These are phyloP conservation scores for Kurtzmaniella natalensis DNA, from an alignment of 1,139 yeast species.

Conservation along the genomic window DNA sequence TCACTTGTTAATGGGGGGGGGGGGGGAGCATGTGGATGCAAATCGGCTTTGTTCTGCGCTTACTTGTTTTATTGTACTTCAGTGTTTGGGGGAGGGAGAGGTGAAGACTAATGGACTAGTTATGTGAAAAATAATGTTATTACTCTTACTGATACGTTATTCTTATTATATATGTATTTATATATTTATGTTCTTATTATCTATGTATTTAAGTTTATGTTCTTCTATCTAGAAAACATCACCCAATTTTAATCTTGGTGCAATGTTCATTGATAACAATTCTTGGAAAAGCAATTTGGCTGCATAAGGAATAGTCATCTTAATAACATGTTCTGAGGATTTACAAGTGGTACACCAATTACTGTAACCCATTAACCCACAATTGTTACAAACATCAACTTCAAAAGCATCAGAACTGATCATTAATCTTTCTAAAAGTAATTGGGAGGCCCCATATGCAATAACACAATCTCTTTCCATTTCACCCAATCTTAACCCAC, in stretches of 20 bases:
- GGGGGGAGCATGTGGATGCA: too few relatives aligned
- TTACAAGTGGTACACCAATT: constrained; percentile 97
- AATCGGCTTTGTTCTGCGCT: too few relatives aligned
- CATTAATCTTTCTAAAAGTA: constrained; percentile 91
- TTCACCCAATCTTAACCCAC: constrained; percentile 98
- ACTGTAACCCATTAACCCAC: constrained; percentile 98
- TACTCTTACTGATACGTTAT: too few relatives aligned
- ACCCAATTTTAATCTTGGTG: constrained; percentile 86
- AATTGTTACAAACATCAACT: constrained; percentile 87
- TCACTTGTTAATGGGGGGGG: too few relatives aligned
- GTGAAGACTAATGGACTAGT: too few relatives aligned
- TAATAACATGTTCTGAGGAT: constrained; percentile 78
- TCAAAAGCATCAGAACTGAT: constrained; percentile 96
- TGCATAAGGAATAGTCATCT: constrained; percentile 97
- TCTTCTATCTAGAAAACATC: constrained; percentile 68
- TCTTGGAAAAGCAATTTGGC: constrained; percentile 96
- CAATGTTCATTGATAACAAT: constrained; percentile 93
- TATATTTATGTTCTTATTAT: background rate
- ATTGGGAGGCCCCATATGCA: constrained; percentile 98
- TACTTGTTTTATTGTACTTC: too few relatives aligned
- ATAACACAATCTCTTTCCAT: constrained; percentile 99
- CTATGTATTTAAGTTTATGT: too few relatives aligned
- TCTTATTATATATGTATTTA: background rate
- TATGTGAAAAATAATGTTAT: too few relatives aligned
- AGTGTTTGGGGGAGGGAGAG: too few relatives aligned